Evolutionary conservation across 345 rosid species (phyloP).

Genomic region (Linum tenue): DNA sequence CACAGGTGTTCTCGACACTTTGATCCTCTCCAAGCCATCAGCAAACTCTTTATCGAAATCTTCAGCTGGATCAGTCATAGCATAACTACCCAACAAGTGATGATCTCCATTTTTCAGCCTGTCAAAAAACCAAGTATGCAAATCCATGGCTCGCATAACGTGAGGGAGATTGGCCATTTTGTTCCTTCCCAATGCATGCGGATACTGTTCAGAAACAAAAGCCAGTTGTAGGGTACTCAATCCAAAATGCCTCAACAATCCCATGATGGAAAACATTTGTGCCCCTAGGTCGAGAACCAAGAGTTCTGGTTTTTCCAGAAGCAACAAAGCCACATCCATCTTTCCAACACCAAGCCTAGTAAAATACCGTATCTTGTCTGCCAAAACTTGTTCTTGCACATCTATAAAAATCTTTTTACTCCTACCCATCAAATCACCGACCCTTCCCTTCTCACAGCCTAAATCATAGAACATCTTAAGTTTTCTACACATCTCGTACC

Average conservation of each 20-base stretch:
- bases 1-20: slow-evolving; percentile 20
- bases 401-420: slow-evolving; percentile 34
- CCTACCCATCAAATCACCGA: slow-evolving; percentile 39
- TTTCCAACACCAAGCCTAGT: slow-evolving; percentile 37
- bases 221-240: slow-evolving; percentile 30
- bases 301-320: slow-evolving; percentile 35
- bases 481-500: slow-evolving; percentile 36
- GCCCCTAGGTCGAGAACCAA: slow-evolving; percentile 39
- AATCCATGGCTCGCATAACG: slow-evolving; percentile 26
- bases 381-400: slow-evolving; percentile 29
- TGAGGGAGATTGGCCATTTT: slow-evolving; percentile 54
- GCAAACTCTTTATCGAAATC: slow-evolving; percentile 35
- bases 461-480: slow-evolving; percentile 42
- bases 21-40: slow-evolving; percentile 33
- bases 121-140: slow-evolving; percentile 39
- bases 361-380: slow-evolving; percentile 34
- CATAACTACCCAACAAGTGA: slow-evolving; percentile 35
- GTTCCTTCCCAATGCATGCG: slow-evolving; percentile 23
- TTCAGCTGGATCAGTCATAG: slow-evolving; percentile 31
- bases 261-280: slow-evolving; percentile 33
- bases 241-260: slow-evolving; percentile 43
- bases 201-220: slow-evolving; percentile 10
- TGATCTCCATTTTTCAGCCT: slow-evolving; percentile 37
- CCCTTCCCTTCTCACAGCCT: slow-evolving; percentile 33
- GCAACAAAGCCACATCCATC: slow-evolving; percentile 37